Percentiles rank a stretch among this genome's conserved stretches.
These are phyloP conservation scores for Pseudopithomyces chartarum DNA, from an alignment of 2,329 filamentous ascomycete species.

Conservation along the genomic window DNA sequence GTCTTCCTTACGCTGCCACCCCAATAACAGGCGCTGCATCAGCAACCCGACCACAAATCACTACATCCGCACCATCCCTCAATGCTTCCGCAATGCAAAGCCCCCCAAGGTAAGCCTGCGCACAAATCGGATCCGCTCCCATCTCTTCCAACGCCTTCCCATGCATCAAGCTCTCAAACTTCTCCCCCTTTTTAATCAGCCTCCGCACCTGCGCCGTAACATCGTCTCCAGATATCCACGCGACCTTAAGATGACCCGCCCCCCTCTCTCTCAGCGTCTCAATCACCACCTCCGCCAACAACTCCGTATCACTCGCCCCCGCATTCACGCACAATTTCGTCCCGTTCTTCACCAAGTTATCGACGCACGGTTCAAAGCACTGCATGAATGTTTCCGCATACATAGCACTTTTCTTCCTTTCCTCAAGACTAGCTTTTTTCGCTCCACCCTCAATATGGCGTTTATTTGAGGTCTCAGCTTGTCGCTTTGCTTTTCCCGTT, in stretches of 20 bases:
- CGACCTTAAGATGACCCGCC: conserved; percentile 2
- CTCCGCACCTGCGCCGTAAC: conserved; percentile 37
- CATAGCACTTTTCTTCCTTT: conserved; percentile 31
- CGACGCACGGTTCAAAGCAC: conserved; percentile 37
- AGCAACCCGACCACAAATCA: conserved; percentile 34
- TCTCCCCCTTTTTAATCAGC: conserved; percentile 40
- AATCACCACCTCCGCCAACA: conserved; percentile 7
- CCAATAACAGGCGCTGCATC: conserved; percentile 11
- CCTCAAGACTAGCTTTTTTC: conserved; percentile 45
- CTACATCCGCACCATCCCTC: conserved; percentile 8
- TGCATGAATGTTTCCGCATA: conserved; percentile 53
- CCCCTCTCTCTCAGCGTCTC: neutral
- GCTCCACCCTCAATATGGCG: neutral
- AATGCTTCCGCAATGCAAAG: conserved; percentile 12
- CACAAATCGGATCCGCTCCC: conserved; percentile 13
- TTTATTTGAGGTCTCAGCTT: neutral
- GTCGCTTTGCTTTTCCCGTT: conserved; percentile 39
- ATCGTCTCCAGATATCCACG: conserved; percentile 12
- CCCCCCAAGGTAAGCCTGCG: conserved; percentile 9
- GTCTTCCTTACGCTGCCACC: conserved; percentile 3
- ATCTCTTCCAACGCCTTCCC: conserved; percentile 37
- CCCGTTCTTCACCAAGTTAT: conserved; percentile 7
- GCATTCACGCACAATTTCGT: conserved; percentile 8
- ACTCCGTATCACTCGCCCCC: conserved; percentile 10
- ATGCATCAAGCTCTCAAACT: conserved; percentile 47